Percentiles rank a stretch among this genome's conserved stretches.
Conservation (phyloP, 345 rosid genomes). For the Citrus medica region DNA sequence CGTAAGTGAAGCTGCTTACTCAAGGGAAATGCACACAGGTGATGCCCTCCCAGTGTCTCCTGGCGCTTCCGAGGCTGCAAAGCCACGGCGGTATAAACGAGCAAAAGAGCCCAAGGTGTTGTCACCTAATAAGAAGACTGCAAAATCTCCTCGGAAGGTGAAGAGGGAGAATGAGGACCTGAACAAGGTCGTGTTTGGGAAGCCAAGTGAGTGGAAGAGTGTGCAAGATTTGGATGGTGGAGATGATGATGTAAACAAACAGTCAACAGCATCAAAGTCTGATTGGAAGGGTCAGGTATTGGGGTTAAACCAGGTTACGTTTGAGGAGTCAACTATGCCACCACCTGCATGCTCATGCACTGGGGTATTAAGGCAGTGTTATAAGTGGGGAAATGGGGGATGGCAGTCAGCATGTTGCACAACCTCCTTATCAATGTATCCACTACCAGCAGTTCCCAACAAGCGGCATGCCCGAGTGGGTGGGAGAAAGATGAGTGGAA, state of each 20-base stretch:
- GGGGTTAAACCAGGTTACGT: conserved; percentile 89
- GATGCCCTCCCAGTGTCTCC: conserved; percentile 47
- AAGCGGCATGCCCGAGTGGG: conserved; percentile 90
- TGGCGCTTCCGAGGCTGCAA: conserved; percentile 49
- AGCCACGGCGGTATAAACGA: conserved; percentile 67
- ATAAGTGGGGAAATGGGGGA: conserved; percentile 99
- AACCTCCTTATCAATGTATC: conserved; percentile 77
- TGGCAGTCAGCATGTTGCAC: conserved; percentile 99
- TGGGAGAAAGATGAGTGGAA: conserved; percentile 97
- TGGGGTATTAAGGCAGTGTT: conserved; percentile 82
- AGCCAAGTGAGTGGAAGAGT: conserved; percentile 49
- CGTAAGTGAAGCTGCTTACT: conserved; percentile 52
- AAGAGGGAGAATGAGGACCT: conserved; percentile 76
- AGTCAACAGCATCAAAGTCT: conserved; percentile 47
- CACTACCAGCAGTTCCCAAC: conserved; percentile 84
- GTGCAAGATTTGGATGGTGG: conserved; percentile 47
- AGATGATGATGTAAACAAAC: conserved; percentile 43
- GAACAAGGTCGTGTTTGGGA: conserved; percentile 60
- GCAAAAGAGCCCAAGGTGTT: conserved; percentile 57
- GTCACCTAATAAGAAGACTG: conserved; percentile 52
- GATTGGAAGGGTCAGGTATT: conserved; percentile 88
- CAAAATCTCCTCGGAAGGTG: conserved; percentile 63
- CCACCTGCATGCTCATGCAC: conserved; percentile 97
- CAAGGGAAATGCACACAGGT: conserved; percentile 56
- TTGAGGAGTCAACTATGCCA: conserved; percentile 87